A percentile compares a stretch with the other conserved stretches of the same genome.
phyloP scores from a whole-genome alignment of 352 stramenopile genomes.

The Globisporangium emineosum region DNA sequence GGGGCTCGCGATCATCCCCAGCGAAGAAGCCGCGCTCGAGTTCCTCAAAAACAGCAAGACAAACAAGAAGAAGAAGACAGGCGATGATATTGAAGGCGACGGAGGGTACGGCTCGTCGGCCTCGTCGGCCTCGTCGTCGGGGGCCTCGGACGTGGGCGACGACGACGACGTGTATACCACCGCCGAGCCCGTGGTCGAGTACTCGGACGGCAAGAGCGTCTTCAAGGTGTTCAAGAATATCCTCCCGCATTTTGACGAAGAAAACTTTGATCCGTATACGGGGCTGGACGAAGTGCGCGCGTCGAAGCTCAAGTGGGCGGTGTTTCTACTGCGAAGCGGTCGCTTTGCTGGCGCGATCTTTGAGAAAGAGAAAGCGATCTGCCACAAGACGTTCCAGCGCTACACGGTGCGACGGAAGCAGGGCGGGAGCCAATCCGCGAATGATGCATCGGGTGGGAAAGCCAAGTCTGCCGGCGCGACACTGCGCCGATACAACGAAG shows the following conservation, averaged over 20 bases:
- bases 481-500: slow-evolving; percentile 91
- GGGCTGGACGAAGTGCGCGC: slow-evolving; percentile 43
- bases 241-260: slow-evolving; percentile 37
- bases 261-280: slow-evolving; percentile 59
- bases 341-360: slow-evolving; percentile 92
- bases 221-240: slow-evolving; percentile 83
- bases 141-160: slow-evolving; percentile 39
- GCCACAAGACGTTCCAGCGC: slow-evolving; percentile 90
- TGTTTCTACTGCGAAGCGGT: slow-evolving; percentile 90
- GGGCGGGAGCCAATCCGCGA: slow-evolving; percentile 88
- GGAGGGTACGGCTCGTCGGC: slow-evolving; percentile 25
- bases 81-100: slow-evolving; percentile 5
- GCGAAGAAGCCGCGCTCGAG: slow-evolving; percentile 31
- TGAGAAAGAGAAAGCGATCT: slow-evolving; percentile 83
- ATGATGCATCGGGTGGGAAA: slow-evolving; percentile 78
- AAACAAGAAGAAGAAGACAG: slow-evolving; percentile 23
- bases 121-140: slow-evolving; percentile 38
- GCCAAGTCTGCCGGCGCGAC: slow-evolving; percentile 92
- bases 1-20: slow-evolving; percentile 39
- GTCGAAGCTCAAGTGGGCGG: slow-evolving; percentile 72
- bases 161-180: slow-evolving; percentile 44
- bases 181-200: slow-evolving; percentile 73
- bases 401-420: slow-evolving; percentile 95
- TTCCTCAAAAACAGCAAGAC: slow-evolving; percentile 19
- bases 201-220: slow-evolving; percentile 64